These are phyloP conservation scores for Ettlia oleoabundans DNA, from an alignment of 139 green algal species.

Conservation along the genomic window DNA sequence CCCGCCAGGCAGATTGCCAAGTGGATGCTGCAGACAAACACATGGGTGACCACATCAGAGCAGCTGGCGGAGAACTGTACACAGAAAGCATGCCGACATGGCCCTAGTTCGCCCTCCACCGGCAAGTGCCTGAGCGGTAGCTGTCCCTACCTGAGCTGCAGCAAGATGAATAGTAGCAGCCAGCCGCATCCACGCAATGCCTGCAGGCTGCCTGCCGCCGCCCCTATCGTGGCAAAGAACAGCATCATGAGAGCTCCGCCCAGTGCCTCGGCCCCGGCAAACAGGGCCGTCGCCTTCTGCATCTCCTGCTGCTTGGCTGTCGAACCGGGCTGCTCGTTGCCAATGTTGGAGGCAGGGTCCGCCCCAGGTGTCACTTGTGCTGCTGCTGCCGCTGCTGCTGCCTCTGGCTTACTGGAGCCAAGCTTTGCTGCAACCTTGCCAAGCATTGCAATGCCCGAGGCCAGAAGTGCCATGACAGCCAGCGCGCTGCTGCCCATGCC, in stretches of 20 bases:
- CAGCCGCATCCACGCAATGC: slow-evolving; percentile 44
- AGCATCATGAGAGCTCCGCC: slow-evolving; percentile 70
- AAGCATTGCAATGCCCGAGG: slow-evolving; percentile 29
- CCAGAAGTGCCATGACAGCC: slow-evolving; percentile 46
- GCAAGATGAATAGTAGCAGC: slow-evolving; percentile 58
- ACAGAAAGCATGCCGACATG: too few species aligned
- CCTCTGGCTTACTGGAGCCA: neutral
- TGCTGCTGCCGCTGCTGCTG: neutral
- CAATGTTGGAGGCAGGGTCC: too few species aligned
- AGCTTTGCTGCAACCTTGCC: neutral
- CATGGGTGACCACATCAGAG: neutral
- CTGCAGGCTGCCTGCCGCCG: slow-evolving; percentile 56
- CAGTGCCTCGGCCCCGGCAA: slow-evolving; percentile 52
- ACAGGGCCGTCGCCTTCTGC: slow-evolving; percentile 6
- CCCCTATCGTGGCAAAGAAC: slow-evolving; percentile 87
- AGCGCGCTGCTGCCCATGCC: slow-evolving; percentile 25
- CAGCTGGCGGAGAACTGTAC: too few species aligned
- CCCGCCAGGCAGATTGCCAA: slow-evolving; percentile 41
- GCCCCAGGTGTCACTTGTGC: too few species aligned
- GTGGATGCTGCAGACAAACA: slow-evolving; percentile 34
- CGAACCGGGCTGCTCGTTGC: too few species aligned
- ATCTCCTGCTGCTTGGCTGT: neutral
- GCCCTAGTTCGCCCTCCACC: too few species aligned
- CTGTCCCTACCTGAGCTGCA: slow-evolving; percentile 47
- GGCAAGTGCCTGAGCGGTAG: too few species aligned